Base-by-base conservation (phyloP, 2,329 filamentous ascomycete species). In the Epicoccum nigrum region DNA sequence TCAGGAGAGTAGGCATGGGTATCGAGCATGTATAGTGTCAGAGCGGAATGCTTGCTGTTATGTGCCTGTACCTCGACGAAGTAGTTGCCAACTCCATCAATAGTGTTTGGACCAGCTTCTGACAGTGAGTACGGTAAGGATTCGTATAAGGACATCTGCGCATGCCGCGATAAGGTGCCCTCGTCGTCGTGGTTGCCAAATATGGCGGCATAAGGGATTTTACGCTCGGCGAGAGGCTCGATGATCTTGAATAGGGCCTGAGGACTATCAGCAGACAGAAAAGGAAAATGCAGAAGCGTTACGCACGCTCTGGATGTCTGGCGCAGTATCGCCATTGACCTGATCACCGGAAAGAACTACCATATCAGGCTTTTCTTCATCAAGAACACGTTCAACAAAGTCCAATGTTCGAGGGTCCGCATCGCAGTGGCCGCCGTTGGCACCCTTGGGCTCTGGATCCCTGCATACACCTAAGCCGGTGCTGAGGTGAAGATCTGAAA, bases 171-270 rank as follows among this genome's bases (percentile, higher is more conserved):
- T 59, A 97, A 82, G 37, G 89, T 85, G 27, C 87, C 87, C 78
- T 97, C 93, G 65, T 97, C 93, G 68, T 99, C 94, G 73, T 99
- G 94, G 71, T 99, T 99, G 49, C 94, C 94, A 67, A 97, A 97
- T 53, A 99, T 97, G 54, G 88, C 87, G 13, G 92, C 90, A 67
- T 95, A 97, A 0, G 94, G 94, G 30, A 97, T 91, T 65, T 91
- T 90, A 71, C 89, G 89, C 71, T 91, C 86, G 56, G 91, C 88
- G 42, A 99, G 84, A 11, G 95, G 81, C 39, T 90, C 86, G 5
- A 90, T 89, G 65, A 92, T 91, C 75, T 99, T 99, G 80, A 95
- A 96, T 52, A 99, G 89, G 30, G 93, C 90, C 85, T 88, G 1
- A 27, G 40, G 65, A 62, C 11, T 46, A 35, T 69, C 51, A 57